These are phyloP conservation scores for Umbellularia californica DNA, from an alignment of 164 flowering plant genomes.

Conservation along the genomic window DNA sequence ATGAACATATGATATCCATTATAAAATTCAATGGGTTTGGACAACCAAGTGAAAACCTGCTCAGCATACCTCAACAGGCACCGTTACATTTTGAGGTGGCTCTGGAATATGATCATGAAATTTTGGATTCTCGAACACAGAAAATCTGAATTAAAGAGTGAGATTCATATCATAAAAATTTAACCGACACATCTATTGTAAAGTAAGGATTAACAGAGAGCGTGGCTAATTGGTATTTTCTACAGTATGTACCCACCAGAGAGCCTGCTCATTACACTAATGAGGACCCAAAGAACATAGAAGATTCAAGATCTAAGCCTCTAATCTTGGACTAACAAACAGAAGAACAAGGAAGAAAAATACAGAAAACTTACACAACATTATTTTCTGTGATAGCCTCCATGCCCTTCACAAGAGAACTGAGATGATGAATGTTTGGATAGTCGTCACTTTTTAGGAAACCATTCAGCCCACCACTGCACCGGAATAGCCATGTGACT, in stretches of 20 bases:
- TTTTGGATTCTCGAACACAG: slow-evolving; percentile 17
- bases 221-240: too few relatives aligned
- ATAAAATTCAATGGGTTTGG: too few relatives aligned
- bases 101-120: slow-evolving; percentile 18
- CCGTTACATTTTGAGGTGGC: slow-evolving; percentile 9
- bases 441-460: background rate
- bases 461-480: slow-evolving; percentile 20
- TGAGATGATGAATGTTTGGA: background rate
- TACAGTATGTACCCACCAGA: too few relatives aligned
- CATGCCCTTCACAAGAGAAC: background rate
- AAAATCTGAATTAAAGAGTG: slow-evolving; percentile 19
- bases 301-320: background rate
- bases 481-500: background rate
- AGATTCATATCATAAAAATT: background rate
- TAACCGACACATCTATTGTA: too few relatives aligned
- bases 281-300: background rate
- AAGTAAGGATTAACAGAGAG: too few relatives aligned
- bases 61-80: slow-evolving; percentile 20
- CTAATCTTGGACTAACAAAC: background rate
- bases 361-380: slow-evolving; percentile 12
- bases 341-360: background rate
- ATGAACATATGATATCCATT: too few relatives aligned
- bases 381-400: background rate
- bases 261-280: background rate
- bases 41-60: background rate